Conservation (phyloP, 1,284 basidiomycete species). For the Apiotrichum akiyoshidainum region DNA sequence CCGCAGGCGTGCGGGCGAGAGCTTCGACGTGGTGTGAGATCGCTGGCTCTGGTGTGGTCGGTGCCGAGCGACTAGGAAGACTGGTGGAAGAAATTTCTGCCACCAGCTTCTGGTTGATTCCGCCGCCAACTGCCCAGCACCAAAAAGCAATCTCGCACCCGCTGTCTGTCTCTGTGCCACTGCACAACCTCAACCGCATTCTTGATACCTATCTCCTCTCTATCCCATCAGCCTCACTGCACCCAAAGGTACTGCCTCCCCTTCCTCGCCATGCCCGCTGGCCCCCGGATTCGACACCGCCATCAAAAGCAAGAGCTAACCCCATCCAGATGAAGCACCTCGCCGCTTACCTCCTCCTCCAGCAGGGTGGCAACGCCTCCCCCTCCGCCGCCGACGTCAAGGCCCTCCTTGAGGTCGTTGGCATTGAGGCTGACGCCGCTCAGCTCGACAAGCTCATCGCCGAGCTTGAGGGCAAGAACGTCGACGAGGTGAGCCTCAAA, state of each 20-base stretch:
- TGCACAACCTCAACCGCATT: no score
- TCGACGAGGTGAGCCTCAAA: constrained; percentile 67
- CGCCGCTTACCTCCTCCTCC: constrained; percentile 97
- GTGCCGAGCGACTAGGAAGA: no score
- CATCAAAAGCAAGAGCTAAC: constrained; percentile 2
- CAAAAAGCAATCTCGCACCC: no score
- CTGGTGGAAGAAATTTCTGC: no score
- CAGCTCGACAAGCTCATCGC: constrained; percentile 82
- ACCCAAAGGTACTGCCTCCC: neutral
- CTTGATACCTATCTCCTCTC: no score
- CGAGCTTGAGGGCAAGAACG: constrained; percentile 89
- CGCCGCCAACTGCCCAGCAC: no score
- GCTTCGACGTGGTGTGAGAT: no score
- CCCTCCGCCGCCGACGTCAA: constrained; percentile 88
- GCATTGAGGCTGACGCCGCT: constrained; percentile 82
- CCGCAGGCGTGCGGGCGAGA: no score
- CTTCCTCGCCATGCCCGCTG: neutral
- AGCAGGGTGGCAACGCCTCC: constrained; percentile 84
- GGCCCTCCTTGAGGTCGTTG: constrained; percentile 80
- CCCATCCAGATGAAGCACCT: constrained; percentile 81
- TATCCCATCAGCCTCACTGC: neutral
- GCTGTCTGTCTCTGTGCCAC: no score
- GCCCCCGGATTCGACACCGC: neutral
- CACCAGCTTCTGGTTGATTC: no score
- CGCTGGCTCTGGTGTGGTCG: no score